These are phyloP conservation scores for Francoa sonchifolia DNA, from an alignment of 441 rosid genomes.

Conservation along the genomic window DNA sequence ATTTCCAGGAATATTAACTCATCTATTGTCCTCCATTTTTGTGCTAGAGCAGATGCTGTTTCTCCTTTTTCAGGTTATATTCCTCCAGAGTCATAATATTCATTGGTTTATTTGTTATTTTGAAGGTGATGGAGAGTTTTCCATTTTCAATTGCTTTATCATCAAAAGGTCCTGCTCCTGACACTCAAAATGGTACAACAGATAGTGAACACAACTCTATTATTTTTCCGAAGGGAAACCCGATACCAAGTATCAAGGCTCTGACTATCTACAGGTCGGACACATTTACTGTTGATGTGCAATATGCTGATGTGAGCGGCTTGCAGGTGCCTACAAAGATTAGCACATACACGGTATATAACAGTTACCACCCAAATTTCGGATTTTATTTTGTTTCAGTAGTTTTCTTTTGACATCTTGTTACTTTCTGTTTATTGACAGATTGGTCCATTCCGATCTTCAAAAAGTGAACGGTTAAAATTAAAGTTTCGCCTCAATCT, in stretches of 20 bases:
- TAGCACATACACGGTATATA: slow-evolving; percentile 58
- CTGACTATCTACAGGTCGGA: slow-evolving; percentile 69
- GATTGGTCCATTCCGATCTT: slow-evolving; percentile 93
- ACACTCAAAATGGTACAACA: slow-evolving; percentile 44
- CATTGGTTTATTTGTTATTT: neutral
- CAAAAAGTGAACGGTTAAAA: slow-evolving; percentile 61
- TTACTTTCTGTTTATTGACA: slow-evolving; percentile 18
- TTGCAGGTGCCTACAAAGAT: slow-evolving; percentile 57
- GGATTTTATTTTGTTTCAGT: neutral
- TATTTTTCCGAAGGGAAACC: slow-evolving; percentile 81
- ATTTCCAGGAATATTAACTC: no score
- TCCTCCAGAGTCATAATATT: neutral
- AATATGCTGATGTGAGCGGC: slow-evolving; percentile 47
- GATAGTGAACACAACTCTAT: slow-evolving; percentile 68
- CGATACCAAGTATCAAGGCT: slow-evolving; percentile 78
- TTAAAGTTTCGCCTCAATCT: slow-evolving; percentile 71
- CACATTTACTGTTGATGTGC: slow-evolving; percentile 70
- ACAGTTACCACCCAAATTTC: neutral
- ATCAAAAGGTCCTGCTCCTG: slow-evolving; percentile 66
- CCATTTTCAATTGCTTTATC: slow-evolving; percentile 70
- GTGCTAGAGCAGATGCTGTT: no score
- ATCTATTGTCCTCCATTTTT: slow-evolving; percentile 1
- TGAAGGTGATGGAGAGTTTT: slow-evolving; percentile 80
- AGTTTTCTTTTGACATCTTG: neutral
- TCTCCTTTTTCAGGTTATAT: no score